These are phyloP conservation scores for Cyclanthera cordifolia DNA, from an alignment of 306 rosid genomes.

Conservation along the genomic window DNA sequence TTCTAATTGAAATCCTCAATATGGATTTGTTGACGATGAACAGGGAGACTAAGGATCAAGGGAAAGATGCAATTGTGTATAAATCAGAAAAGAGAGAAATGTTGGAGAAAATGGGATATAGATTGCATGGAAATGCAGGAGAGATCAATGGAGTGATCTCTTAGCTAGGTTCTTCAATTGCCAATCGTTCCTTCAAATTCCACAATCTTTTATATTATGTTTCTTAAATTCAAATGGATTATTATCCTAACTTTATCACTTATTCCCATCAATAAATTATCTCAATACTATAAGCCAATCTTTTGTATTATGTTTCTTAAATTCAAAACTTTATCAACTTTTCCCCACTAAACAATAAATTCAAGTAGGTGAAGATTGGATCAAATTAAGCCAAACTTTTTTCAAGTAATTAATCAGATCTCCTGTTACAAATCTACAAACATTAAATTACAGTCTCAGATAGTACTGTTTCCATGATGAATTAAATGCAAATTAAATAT, in stretches of 20 bases:
- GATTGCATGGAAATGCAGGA: constrained; percentile 63
- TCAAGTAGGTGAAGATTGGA: neutral
- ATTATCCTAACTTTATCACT: neutral
- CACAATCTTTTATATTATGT: constrained; percentile 81
- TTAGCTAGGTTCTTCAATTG: constrained; percentile 55
- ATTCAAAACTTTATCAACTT: no score
- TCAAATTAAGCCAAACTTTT: neutral
- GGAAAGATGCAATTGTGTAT: constrained; percentile 42
- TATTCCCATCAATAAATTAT: neutral
- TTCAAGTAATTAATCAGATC: neutral
- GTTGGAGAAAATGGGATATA: constrained; percentile 43
- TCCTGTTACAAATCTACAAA: neutral
- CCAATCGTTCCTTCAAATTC: constrained; percentile 62
- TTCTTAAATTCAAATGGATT: constrained; percentile 14
- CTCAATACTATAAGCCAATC: no score
- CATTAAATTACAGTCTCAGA: constrained; percentile 25
- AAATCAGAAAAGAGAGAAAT: constrained; percentile 71
- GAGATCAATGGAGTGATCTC: constrained; percentile 93
- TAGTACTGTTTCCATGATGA: constrained; percentile 7
- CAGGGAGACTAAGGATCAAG: constrained; percentile 61
- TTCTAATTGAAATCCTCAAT: no score
- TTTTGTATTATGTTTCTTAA: no score
- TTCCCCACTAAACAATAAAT: neutral
- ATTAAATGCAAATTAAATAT: neutral
- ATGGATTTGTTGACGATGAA: neutral